phyloP scores from a whole-genome alignment of 345 rosid genomes.

The Diplotaxis tenuifolia region DNA sequence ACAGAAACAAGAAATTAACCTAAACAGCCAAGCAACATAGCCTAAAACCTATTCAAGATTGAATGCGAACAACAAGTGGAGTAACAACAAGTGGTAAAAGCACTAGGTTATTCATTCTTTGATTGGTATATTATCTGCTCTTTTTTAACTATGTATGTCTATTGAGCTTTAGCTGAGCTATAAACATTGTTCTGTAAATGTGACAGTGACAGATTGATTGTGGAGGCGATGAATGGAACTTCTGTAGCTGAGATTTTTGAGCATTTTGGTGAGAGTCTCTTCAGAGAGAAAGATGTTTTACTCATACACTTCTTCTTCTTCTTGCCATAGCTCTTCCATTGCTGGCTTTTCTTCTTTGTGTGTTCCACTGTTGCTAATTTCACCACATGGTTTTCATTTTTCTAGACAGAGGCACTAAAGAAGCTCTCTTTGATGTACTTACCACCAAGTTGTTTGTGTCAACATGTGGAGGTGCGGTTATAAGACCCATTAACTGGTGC shows the following conservation, averaged over 20 bases:
- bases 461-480: conserved; percentile 93
- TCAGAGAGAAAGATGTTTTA: conserved; percentile 78
- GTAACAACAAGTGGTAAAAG: too few species aligned
- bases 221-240: conserved; percentile 57
- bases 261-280: conserved; percentile 72
- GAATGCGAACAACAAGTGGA: too few species aligned
- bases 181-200: conserved; percentile 25
- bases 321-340: neutral
- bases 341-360: neutral
- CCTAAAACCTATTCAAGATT: neutral
- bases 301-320: neutral
- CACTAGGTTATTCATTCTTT: conserved; percentile 61
- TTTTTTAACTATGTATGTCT: neutral
- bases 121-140: conserved; percentile 58
- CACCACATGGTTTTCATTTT: conserved; percentile 15
- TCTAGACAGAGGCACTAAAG: conserved; percentile 63
- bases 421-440: conserved; percentile 55
- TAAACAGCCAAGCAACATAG: neutral
- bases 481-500: conserved; percentile 73
- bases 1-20: neutral
- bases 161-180: neutral
- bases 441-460: conserved; percentile 67
- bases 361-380: neutral
- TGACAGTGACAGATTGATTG: conserved; percentile 68
- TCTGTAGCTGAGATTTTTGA: conserved; percentile 84